Conservation (phyloP, 2,329 filamentous ascomycete species). For the Neocucurbitaria cava region DNA sequence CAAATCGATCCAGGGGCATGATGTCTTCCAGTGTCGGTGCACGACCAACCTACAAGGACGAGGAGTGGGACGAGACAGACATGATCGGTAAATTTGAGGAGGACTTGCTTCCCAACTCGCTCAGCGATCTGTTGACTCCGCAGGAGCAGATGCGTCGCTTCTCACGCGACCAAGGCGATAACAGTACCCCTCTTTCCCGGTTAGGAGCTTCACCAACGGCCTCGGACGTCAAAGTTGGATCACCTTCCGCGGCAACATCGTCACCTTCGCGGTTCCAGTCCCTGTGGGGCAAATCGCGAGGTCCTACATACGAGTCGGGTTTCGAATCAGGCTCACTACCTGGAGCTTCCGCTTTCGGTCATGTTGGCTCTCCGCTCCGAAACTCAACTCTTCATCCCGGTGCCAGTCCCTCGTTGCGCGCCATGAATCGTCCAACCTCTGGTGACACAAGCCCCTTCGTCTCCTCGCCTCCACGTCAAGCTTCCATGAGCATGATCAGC, state of each 20-base stretch:
- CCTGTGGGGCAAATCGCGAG: conserved; percentile 61
- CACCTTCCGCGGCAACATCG: conserved; percentile 58
- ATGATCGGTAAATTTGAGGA: conserved; percentile 81
- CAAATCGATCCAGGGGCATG: conserved; percentile 60
- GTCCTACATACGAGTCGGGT: conserved; percentile 57
- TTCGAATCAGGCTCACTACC: conserved; percentile 43
- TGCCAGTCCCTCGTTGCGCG: conserved; percentile 59
- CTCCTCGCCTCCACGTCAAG: conserved; percentile 63
- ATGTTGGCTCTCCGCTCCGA: conserved; percentile 71
- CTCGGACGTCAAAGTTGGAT: conserved; percentile 55
- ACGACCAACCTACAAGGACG: conserved; percentile 51
- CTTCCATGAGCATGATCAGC: conserved; percentile 67
- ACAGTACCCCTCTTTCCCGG: conserved; percentile 58
- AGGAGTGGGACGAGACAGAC: conserved; percentile 59
- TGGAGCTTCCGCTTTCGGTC: conserved; percentile 60
- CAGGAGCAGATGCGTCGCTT: conserved; percentile 67
- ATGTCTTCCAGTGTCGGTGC: conserved; percentile 67
- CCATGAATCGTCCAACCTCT: conserved; percentile 56
- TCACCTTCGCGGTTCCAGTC: conserved; percentile 68
- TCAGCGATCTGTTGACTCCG: conserved; percentile 69
- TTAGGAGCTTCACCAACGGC: conserved; percentile 57
- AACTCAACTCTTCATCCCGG: conserved; percentile 63
- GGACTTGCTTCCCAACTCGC: conserved; percentile 78
- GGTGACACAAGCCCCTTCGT: conserved; percentile 60
- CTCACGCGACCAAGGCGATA: conserved; percentile 64